phyloP scores from a whole-genome alignment of 306 rosid species.

The Luffa acutangula region DNA sequence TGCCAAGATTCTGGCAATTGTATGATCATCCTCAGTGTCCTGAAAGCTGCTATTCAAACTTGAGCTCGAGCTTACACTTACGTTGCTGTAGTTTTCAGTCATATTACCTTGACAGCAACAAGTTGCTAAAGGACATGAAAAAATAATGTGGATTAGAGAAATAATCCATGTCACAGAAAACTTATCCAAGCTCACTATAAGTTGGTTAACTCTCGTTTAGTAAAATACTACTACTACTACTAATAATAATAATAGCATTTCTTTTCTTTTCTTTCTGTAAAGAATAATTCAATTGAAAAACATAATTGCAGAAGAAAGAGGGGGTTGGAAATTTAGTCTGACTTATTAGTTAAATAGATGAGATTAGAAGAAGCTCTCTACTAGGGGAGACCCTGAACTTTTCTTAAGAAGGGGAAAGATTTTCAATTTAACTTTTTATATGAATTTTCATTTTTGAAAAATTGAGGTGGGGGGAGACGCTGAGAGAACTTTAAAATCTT shows the following conservation, averaged over 20 bases:
- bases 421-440: neutral
- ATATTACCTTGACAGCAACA: conserved; percentile 26
- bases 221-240: no score
- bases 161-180: neutral
- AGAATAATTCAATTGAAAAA: neutral
- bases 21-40: conserved; percentile 85
- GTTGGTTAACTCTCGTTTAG: neutral
- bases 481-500: neutral
- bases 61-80: conserved; percentile 90
- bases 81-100: conserved; percentile 50
- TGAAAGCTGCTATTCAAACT: conserved; percentile 64
- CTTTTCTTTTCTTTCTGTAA: neutral
- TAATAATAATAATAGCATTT: neutral
- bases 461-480: neutral
- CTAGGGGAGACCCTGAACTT: neutral
- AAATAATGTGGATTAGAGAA: neutral
- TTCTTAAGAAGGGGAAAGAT: neutral
- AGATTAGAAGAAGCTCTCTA: neutral
- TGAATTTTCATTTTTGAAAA: neutral
- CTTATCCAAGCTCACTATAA: neutral
- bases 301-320: neutral
- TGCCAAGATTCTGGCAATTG: conserved; percentile 69
- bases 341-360: neutral
- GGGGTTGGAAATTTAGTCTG: neutral
- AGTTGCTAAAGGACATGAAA: conserved; percentile 6